Percentiles rank a stretch among this genome's conserved stretches.
Evolutionary conservation across 331 rosid genomes (phyloP).

Genomic region (Quercus phellos): DNA sequence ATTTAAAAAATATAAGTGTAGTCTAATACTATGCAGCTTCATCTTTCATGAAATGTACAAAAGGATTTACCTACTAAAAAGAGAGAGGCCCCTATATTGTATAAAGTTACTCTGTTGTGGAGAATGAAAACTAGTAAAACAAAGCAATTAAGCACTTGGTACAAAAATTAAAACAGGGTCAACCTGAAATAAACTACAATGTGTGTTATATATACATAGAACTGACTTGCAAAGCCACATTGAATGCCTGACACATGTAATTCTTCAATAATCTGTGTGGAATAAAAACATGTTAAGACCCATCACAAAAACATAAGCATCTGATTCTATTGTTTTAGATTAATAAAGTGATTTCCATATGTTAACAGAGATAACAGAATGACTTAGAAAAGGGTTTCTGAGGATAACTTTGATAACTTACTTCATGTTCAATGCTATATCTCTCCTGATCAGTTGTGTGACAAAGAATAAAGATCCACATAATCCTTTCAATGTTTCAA

Average conservation of each 20-base stretch:
- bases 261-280: background rate
- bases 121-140: too few species aligned
- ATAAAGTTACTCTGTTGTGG: too few species aligned
- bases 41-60: constrained; percentile 10
- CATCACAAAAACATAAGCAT: background rate
- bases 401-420: constrained; percentile 33
- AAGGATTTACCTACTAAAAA: background rate
- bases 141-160: too few species aligned
- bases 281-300: background rate
- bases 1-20: constrained; percentile 4
- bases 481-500: constrained; percentile 85
- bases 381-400: constrained; percentile 21
- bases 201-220: background rate
- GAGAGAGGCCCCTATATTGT: background rate
- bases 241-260: background rate
- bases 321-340: background rate
- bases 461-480: constrained; percentile 71
- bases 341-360: background rate
- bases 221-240: background rate
- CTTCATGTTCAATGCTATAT: constrained; percentile 93
- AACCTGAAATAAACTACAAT: background rate
- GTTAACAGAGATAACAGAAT: background rate
- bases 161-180: background rate
- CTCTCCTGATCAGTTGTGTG: constrained; percentile 91
- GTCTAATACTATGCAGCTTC: background rate